Base-by-base conservation (phyloP, 768 basidiomycete species). In the Lanmaoa rubissima region DNA sequence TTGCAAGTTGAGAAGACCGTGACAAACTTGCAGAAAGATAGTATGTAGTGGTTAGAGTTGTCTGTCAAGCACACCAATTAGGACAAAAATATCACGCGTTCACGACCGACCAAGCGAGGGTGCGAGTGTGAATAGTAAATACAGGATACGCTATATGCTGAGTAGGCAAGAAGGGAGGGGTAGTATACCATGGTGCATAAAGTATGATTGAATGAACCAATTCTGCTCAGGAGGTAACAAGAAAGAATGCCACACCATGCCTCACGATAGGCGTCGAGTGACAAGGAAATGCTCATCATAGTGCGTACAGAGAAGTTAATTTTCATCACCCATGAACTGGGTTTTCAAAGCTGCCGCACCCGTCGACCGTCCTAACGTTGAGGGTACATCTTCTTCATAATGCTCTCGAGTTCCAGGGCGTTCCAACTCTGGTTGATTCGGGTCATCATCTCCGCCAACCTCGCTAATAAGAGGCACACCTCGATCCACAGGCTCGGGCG, bases 321-420 rank as follows among this genome's bases (percentile, higher is more conserved):
- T 47, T 14, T 44, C 53, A 36, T 53, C 51, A 26, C 46, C 44
- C n/a, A 26, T 43, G 24, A 50, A 44, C 5, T 52, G 39, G 31
- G 55, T 46, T 44, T 57, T 65, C 55, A 64, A 51, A 54, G 51
- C 56, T 39, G 63, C 50, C 17, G 47, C 41, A 35, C 72, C 70
- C 36, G 62, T 51, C 42, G 72, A 61, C 49, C 66, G 70, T 46
- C 70, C 68, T 40, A 70, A 41, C 3, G 70, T 72, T 3, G 62
- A 62, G 12, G 63, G 58, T 21, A 60, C 46, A 26, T 68, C 62
- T 48, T 65, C 64, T 34, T 66, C 59, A 42, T 48, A 50, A 34
- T 35, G 48, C 32, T 51, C 55, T 38, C 39, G 54, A 41, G 41
- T 28, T 44, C 60, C 55, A 51, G 43, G 24, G 17, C 35, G 46